These are phyloP conservation scores for Serendipita vermifera DNA, from an alignment of 768 basidiomycete species.

Conservation along the genomic window DNA sequence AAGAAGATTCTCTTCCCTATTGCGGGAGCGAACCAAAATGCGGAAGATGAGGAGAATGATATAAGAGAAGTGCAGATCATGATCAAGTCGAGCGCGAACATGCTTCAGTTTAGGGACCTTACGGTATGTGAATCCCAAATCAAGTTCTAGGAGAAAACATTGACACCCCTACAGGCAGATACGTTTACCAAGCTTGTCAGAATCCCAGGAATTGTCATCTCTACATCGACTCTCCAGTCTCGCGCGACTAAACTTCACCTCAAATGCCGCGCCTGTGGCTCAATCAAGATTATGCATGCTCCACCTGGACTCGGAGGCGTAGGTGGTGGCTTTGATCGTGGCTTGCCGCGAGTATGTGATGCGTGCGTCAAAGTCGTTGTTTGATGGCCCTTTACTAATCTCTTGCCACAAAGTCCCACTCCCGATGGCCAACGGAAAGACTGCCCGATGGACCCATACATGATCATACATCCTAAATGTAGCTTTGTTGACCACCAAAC, in stretches of 20 bases:
- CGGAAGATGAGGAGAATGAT: constrained; percentile 37
- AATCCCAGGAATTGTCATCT: constrained; percentile 95
- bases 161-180: constrained; percentile 35
- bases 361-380: constrained; percentile 29
- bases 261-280: constrained; percentile 83
- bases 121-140: constrained; percentile 35
- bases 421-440: constrained; percentile 80
- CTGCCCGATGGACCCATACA: constrained; percentile 91
- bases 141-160: not conserved
- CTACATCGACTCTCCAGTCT: constrained; percentile 84
- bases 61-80: constrained; percentile 76
- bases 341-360: constrained; percentile 79
- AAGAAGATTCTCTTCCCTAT: constrained; percentile 73
- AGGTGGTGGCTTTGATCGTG: constrained; percentile 74
- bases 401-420: constrained; percentile 29
- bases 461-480: constrained; percentile 89
- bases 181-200: constrained; percentile 94
- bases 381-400: not conserved
- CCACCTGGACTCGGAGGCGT: constrained; percentile 69
- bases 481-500: constrained; percentile 92
- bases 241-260: constrained; percentile 85
- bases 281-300: constrained; percentile 65
- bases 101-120: constrained; percentile 87
- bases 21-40: constrained; percentile 35
- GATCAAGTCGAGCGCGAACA: constrained; percentile 77